Base-by-base conservation (phyloP, 148 eudicot genomes). In the Amaranthus cruentus region DNA sequence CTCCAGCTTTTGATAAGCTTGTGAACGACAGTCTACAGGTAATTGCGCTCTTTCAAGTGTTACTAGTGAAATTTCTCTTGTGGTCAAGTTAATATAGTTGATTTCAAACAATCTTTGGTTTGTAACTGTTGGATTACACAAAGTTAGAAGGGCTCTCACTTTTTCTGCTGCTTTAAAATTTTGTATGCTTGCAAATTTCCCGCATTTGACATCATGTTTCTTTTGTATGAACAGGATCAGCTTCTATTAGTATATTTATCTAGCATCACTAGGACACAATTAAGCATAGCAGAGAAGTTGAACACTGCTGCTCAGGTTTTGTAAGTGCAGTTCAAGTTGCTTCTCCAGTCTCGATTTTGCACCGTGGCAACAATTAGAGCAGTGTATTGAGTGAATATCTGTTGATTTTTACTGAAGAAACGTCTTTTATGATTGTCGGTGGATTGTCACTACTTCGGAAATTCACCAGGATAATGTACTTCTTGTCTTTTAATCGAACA, bases 221-320 rank as follows among this genome's bases (percentile, higher is more conserved):
- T 10, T 67, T 28, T 78, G 55, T 44, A 48, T 71, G 47, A 67
- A 38, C 89, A 91, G 98, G 98, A 95, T 78, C 97, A 91, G 78
- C 80, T 91, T 62, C 85, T 95, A 6, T 79, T 95, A 55, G 87
- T 95, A 6, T 91, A 91, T 82, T 76, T 95, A 86, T 91, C 96
- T 48, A 96, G 96, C 85, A 87, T 96, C 78, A 88, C 91, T 72
- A 90, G 97, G 83, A 88, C 97, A 47, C 97, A 96, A 73, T 89
- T 96, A 57, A 82, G 89, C 72, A 70, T 89, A 70, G 98, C 98
- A 54, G 96, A 95, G 81, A 95, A 92, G 82, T 81, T 95, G 86
- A 95, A 95, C 78, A 95, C 99, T 0, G 97, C 97, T 55, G 97
- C 97, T 59, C 99, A 95, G 85, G 81, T 95, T 72, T 84, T 95